Evolutionary conservation across 352 stramenopile species (phyloP).

Genomic region (Globisporangium parvum): DNA sequence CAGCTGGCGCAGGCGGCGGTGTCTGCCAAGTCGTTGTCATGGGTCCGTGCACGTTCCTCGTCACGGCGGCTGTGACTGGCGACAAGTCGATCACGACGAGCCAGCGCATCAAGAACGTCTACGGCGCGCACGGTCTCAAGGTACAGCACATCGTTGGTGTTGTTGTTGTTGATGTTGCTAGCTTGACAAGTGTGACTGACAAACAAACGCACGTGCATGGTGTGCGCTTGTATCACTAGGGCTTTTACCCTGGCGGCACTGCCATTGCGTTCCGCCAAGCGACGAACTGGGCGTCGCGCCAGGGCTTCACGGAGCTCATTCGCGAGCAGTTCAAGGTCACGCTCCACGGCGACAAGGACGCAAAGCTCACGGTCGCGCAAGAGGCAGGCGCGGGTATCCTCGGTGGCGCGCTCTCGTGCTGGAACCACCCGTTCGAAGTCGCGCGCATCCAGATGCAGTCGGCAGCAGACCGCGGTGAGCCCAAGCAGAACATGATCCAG

Average conservation of each 20-base stretch:
- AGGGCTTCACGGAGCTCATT: constrained; percentile 89
- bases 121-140: constrained; percentile 78
- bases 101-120: constrained; percentile 82
- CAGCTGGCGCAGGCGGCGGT: constrained; percentile 76
- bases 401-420: constrained; percentile 82
- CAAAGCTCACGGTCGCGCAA: constrained; percentile 86
- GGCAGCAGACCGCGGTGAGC: constrained; percentile 79
- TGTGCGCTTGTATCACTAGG: constrained; percentile 16
- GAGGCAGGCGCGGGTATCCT: constrained; percentile 84
- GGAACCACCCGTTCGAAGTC: constrained; percentile 92
- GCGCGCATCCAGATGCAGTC: constrained; percentile 91
- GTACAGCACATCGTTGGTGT: constrained; percentile 1
- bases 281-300: constrained; percentile 89
- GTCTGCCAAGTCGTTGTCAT: constrained; percentile 89
- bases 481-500: constrained; percentile 88
- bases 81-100: constrained; percentile 85
- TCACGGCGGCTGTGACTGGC: constrained; percentile 86
- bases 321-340: constrained; percentile 79
- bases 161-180: too few species aligned
- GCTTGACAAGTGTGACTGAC: not conserved
- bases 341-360: constrained; percentile 76
- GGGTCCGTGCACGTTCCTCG: constrained; percentile 88
- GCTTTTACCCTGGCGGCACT: constrained; percentile 88
- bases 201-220: not conserved
- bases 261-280: constrained; percentile 89